Evolutionary conservation across 2,329 filamentous ascomycete genomes (phyloP), one percentile per base, ranked within the genome.

Genomic region (Rhytidhysteron rufulum): DNA sequence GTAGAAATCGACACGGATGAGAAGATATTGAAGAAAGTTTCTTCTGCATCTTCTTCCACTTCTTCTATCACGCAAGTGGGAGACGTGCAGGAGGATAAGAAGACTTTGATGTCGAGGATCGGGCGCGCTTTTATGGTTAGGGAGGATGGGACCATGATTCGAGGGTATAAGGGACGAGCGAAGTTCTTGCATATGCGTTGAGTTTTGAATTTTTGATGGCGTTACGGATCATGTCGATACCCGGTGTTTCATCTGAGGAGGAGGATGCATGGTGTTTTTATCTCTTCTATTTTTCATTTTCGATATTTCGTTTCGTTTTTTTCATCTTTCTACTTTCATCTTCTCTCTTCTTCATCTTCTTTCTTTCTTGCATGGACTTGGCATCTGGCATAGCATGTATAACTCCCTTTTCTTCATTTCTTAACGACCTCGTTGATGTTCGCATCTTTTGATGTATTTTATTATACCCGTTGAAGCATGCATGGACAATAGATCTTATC

Each of bases 321-420:
- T 27, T 27, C 7, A 27, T 8, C 13, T 13, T 27, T 8, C 24
- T 7, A 13, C 7, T 27, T 27, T 8, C 13, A 27, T 8, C 24
- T 8, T 8, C 13, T 3, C 34, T n/a, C 33, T 41, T 3, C 5
- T 25, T 19, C 18, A 24, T 42, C 40, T 38, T 16, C 25, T 34
- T 42, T 20, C 34, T 42, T 20, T 25, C 40, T 20, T 39, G 33
- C 15, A 50, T 24, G 16, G 43, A 48, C 27, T 50, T 41, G 21
- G 48, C 48, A 20, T 48, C 40, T 16, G 43, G 41, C 41, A 50
- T 37, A 9, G 42, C 49, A 20, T 24, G 34, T 11, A 37, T 27
- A 8, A 50, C 43, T 8, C 16, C 24, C 32, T 31, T 34, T 4
- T 39, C 34, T n/a, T n/a, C n/a, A n/a, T n/a, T n/a, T n/a, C n/a